Percentiles rank a stretch among this genome's conserved stretches.
Evolutionary conservation across 2,329 filamentous ascomycete genomes (phyloP).

Genomic region (Cercospora beticola): DNA sequence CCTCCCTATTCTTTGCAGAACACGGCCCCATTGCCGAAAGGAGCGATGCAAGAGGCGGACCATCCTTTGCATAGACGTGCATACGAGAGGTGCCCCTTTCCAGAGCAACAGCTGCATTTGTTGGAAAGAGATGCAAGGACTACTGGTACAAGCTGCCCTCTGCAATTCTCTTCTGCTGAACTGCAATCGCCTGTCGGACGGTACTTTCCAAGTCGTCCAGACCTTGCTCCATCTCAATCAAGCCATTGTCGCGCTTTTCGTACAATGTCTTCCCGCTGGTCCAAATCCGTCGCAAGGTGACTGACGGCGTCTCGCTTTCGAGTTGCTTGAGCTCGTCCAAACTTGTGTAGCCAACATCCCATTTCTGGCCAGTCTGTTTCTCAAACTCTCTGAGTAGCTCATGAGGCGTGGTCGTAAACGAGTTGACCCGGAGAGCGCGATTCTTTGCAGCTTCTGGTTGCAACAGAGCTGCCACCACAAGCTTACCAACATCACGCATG

Average conservation of each 20-base stretch:
- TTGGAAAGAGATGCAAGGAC: not conserved
- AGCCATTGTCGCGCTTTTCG: conserved; percentile 64
- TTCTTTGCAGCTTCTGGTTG: conserved; percentile 56
- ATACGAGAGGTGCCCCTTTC: not conserved
- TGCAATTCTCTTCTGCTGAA: conserved; percentile 23
- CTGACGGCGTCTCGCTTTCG: conserved; percentile 58
- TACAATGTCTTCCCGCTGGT: conserved; percentile 70
- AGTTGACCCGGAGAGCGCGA: conserved; percentile 65
- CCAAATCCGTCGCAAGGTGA: conserved; percentile 70
- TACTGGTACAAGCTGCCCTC: conserved; percentile 8
- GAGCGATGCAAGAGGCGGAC: not conserved
- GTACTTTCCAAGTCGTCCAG: conserved; percentile 55
- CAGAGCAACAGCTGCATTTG: not conserved
- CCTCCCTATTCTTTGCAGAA: not conserved
- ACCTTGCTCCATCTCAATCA: conserved; percentile 50
- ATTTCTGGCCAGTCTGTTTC: conserved; percentile 59
- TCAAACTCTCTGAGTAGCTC: conserved; percentile 67
- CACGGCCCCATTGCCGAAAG: not conserved
- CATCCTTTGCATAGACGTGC: not conserved
- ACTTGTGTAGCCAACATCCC: conserved; percentile 56
- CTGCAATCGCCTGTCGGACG: conserved; percentile 40
- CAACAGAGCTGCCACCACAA: conserved; percentile 62
- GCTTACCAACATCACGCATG: conserved; percentile 68
- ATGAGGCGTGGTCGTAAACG: conserved; percentile 65
- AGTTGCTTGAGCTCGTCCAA: conserved; percentile 55